Evolutionary conservation across 495 filamentous ascomycete species (phyloP).

Genomic region (Neurospora sp.): DNA sequence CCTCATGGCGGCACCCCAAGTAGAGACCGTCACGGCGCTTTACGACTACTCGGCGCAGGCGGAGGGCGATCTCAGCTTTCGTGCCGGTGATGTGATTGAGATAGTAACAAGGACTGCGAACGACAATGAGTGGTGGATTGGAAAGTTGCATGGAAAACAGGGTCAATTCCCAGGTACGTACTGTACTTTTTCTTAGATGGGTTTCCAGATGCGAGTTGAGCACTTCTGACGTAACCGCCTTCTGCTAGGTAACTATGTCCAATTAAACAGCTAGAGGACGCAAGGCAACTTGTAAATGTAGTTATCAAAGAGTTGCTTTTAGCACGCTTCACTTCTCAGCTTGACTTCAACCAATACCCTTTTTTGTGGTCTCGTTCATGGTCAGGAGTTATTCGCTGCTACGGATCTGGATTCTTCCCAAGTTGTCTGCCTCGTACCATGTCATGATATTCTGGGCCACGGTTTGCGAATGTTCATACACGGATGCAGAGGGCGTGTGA

Average conservation of each 20-base stretch:
- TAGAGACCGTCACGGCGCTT: slow-evolving; percentile 70
- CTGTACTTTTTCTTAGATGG: slow-evolving; percentile 1
- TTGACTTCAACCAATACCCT: neutral
- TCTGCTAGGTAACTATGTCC: slow-evolving; percentile 35
- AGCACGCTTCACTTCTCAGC: neutral
- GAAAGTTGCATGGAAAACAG: slow-evolving; percentile 60
- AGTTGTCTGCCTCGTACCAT: neutral
- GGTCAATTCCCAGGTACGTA: slow-evolving; percentile 91
- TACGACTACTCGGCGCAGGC: slow-evolving; percentile 97
- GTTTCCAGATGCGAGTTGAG: slow-evolving; percentile 5
- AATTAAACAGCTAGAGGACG: slow-evolving; percentile 17
- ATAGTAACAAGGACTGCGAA: slow-evolving; percentile 70
- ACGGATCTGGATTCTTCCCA: neutral
- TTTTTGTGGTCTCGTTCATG: neutral
- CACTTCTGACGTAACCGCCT: neutral
- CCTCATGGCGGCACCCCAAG: slow-evolving; percentile 50
- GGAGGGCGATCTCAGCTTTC: slow-evolving; percentile 88
- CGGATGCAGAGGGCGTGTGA: neutral
- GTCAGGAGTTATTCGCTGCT: neutral
- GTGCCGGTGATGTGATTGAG: slow-evolving; percentile 83
- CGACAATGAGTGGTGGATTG: slow-evolving; percentile 96
- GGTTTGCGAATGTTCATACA: neutral
- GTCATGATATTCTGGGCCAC: neutral
- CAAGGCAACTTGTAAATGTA: neutral
- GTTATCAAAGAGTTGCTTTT: neutral